Conservation (phyloP, 106 monocot genomes). For the Posidonia australis region DNA sequence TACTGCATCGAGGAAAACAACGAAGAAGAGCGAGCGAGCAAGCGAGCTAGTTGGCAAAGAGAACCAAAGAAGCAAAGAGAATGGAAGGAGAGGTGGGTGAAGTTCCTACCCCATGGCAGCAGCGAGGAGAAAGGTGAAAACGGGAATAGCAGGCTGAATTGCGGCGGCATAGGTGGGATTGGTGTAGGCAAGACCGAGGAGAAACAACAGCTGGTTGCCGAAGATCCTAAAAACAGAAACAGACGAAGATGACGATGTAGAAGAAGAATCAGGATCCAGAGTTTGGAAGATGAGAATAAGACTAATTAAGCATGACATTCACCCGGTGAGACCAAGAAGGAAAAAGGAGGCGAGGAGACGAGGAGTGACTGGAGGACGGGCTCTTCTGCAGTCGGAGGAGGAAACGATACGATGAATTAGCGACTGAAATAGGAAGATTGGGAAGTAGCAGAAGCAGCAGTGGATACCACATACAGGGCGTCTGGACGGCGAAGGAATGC, state of each 20-base stretch:
- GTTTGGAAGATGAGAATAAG: neutral
- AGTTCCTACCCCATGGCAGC: conserved; percentile 71
- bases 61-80: too few species aligned
- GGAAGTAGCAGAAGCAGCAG: too few species aligned
- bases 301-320: conserved; percentile 1
- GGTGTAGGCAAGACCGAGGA: conserved; percentile 83
- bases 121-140: conserved; percentile 81
- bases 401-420: neutral
- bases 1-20: conserved; percentile 26
- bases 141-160: conserved; percentile 75
- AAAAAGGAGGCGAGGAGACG: conserved; percentile 66
- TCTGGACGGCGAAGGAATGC: conserved; percentile 6
- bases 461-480: too few species aligned
- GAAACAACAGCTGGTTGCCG: conserved; percentile 86
- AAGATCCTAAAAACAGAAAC: conserved; percentile 44
- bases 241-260: neutral
- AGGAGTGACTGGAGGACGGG: conserved; percentile 41
- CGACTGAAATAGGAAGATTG: too few species aligned
- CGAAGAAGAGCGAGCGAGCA: neutral
- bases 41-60: too few species aligned
- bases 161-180: conserved; percentile 88
- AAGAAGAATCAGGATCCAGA: too few species aligned
- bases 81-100: too few species aligned
- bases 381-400: conserved; percentile 47
- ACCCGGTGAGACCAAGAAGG: conserved; percentile 86